phyloP scores from a whole-genome alignment of 129 eudicot genomes.

The Silybum marianum region DNA sequence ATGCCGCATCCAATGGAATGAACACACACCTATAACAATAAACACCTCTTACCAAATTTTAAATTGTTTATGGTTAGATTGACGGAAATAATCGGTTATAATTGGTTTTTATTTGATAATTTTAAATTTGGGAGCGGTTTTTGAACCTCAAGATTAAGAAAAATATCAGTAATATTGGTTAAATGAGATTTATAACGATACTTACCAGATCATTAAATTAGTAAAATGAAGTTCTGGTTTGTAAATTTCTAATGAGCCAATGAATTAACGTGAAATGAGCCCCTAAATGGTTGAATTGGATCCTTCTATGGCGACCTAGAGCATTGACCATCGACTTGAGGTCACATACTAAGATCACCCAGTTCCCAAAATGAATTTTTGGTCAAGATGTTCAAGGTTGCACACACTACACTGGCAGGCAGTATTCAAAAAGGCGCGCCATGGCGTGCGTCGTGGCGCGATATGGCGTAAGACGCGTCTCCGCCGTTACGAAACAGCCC shows the following conservation, averaged over 20 bases:
- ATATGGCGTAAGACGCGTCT: too few species aligned
- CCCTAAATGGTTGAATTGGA: not conserved
- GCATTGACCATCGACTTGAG: not conserved
- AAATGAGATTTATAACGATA: not conserved
- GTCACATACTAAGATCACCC: not conserved
- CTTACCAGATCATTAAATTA: not conserved
- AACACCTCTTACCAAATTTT: not conserved
- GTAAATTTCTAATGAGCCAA: not conserved
- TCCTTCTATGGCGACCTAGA: too few species aligned
- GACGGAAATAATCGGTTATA: not conserved
- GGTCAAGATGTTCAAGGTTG: not conserved
- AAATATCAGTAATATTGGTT: too few species aligned
- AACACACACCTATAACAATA: not conserved
- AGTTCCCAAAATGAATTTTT: not conserved
- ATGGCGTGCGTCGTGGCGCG: too few species aligned
- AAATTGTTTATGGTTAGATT: not conserved
- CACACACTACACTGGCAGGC: not conserved
- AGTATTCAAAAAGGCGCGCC: too few species aligned
- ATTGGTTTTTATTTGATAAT: not conserved
- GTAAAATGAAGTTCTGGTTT: too few species aligned
- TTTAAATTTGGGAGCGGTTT: not conserved
- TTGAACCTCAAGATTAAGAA: too few species aligned
- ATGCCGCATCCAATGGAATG: constrained; percentile 36
- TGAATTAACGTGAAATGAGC: not conserved
- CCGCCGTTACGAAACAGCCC: too few species aligned